Conservation (phyloP, 345 rosid genomes). For the Odontarrhena argentea region DNA sequence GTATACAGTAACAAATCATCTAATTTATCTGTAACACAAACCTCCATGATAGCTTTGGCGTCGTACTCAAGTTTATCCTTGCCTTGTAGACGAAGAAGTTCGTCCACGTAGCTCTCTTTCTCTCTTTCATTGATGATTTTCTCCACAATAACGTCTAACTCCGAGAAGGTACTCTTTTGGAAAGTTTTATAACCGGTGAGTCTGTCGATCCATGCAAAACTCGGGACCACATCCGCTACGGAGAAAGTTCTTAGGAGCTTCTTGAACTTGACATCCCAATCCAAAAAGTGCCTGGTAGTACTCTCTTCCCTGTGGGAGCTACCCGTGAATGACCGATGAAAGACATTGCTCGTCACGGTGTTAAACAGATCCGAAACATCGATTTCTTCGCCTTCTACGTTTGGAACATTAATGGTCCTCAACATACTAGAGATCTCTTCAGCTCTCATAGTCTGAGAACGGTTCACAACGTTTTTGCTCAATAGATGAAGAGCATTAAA, state of each 20-base stretch:
- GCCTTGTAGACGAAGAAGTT: conserved; percentile 39
- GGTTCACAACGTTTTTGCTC: conserved; percentile 28
- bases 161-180: conserved; percentile 18
- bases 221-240: conserved; percentile 33
- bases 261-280: conserved; percentile 49
- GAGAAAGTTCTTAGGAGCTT: conserved; percentile 37
- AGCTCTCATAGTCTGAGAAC: conserved; percentile 31
- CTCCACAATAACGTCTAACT: conserved; percentile 30
- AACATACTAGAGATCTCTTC: conserved; percentile 40
- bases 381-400: conserved; percentile 19
- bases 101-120: conserved; percentile 29
- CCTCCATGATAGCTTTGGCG: conserved; percentile 44
- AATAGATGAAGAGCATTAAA: conserved; percentile 25
- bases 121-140: conserved; percentile 34
- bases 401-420: conserved; percentile 25
- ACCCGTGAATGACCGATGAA: conserved; percentile 58
- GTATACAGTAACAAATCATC: background rate
- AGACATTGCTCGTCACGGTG: conserved; percentile 18
- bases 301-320: conserved; percentile 35
- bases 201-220: conserved; percentile 31
- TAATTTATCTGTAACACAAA: background rate
- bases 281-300: conserved; percentile 48
- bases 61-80: conserved; percentile 28
- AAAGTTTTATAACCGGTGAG: conserved; percentile 23
- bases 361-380: conserved; percentile 43